Base-by-base conservation (phyloP, 192 early-diverging fungal genomes). In the Chytriomyces confervae region DNA sequence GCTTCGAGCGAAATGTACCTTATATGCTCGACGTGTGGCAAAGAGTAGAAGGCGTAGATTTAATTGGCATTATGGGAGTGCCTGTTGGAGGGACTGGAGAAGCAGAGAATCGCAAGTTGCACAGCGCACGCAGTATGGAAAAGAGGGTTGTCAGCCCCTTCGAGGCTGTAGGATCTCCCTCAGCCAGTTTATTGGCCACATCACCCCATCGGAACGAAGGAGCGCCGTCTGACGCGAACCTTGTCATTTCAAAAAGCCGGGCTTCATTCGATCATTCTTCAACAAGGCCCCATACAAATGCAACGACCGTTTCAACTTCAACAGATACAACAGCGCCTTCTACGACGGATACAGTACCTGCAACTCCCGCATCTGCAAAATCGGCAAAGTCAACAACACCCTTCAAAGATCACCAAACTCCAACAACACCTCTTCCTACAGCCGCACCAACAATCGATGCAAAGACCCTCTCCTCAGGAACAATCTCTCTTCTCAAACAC, bases 21-120 rank as follows among this genome's bases (percentile, higher is more conserved):
- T 86, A 80, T 50, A 86, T 86, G 86, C 76, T 86, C 11, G 73
- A 85, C 18, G 61, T 86, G 13, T 86, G 80, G 79, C 79, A 84
- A 62, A 76, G 71, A 6, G 84, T 79, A 8, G 86, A 86, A 79
- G 81, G 81, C 0, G 65, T 86, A 2, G 50, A 82, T 71, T 50
- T 86, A 24, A 18, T 60, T 10, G 64, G n/a, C 10, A 46, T 68
- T 29, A 23, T 84, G 76, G 64, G 43, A 10, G 66, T 16, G 29
- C 62, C 20, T 43, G 18, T 16, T 60, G 72, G 44, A 64, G 78
- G 48, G 68, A 45, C 4, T 18, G 24, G 23, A 5, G 24, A 36
- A 66, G 18, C 23, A 44, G 61, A 16, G 43, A 79, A 9, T 16
- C 51, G 16, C 57, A n/a, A 20, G 57, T 20, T 16, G 3, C 57